Percentiles rank a stretch among this genome's conserved stretches.
Evolutionary conservation across 371 early-diverging fungal species (phyloP).

Genomic region (Mortierella sp.): DNA sequence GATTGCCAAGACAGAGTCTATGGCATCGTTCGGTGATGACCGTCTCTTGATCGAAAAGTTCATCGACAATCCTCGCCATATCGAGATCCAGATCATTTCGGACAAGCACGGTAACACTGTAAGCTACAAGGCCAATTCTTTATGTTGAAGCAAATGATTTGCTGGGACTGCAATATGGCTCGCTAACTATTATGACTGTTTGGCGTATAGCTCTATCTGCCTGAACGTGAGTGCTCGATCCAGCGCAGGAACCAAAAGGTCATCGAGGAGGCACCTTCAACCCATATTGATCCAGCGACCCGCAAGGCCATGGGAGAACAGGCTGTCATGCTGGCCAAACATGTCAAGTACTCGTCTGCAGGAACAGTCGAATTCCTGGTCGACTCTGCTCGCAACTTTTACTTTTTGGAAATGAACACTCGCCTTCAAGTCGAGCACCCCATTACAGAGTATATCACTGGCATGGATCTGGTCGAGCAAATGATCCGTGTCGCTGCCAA

Average conservation of each 20-base stretch:
- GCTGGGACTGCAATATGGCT: too few species aligned
- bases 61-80: slow-evolving; percentile 90
- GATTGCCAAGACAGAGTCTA: slow-evolving; percentile 87
- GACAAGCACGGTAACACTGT: slow-evolving; percentile 73
- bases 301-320: slow-evolving; percentile 86
- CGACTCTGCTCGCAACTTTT: slow-evolving; percentile 78
- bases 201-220: slow-evolving; percentile 73
- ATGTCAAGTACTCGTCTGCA: slow-evolving; percentile 86
- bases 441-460: slow-evolving; percentile 94
- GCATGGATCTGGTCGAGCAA: slow-evolving; percentile 93
- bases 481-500: slow-evolving; percentile 86
- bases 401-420: slow-evolving; percentile 92
- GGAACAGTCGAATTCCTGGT: slow-evolving; percentile 92
- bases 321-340: slow-evolving; percentile 82
- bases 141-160: too few species aligned
- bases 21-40: slow-evolving; percentile 90
- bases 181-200: not conserved
- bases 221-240: slow-evolving; percentile 92
- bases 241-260: slow-evolving; percentile 92
- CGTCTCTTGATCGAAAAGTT: slow-evolving; percentile 93
- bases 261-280: slow-evolving; percentile 84
- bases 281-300: slow-evolving; percentile 68
- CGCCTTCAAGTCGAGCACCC: slow-evolving; percentile 97
- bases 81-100: slow-evolving; percentile 83
- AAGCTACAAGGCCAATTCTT: not conserved